Base-by-base conservation (phyloP, 192 early-diverging fungal genomes). In the Phycomyces blakesleeanus region DNA sequence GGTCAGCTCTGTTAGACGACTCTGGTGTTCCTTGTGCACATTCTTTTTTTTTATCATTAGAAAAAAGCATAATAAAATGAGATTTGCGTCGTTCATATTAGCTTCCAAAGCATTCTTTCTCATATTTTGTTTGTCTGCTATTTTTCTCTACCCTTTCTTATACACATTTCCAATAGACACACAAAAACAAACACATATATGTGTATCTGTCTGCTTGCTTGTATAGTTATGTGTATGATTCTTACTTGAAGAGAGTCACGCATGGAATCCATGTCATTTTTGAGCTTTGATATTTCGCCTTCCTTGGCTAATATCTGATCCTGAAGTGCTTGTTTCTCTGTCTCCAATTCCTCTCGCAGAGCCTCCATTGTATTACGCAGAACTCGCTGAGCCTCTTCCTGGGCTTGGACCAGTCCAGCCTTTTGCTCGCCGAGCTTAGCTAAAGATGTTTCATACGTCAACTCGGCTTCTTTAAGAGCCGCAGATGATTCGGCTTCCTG, bases 1-100 rank as follows among this genome's bases (percentile, higher is more conserved):
- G 3, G 54, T 57, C 25, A 63, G 21, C 38, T 41, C 29, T 7
- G 67, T 69, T 38, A 69, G 34, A 38, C 67, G 61, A 14, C 53
- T 50, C 22, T 69, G 67, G 47, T 69, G 67, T n/a, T 59, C 61
- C 55, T 69, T 69, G 55, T 69, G 67, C 55, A 63, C 61, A 18
- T 61, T 42, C 67, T 47, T n/a, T n/a, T n/a, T n/a, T n/a, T n/a
- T n/a, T n/a, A n/a, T n/a, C n/a, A n/a, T n/a, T n/a, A n/a, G n/a
- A n/a, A n/a, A n/a, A n/a, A n/a, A n/a, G n/a, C n/a, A 41, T 41
- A 41, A 41, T 6, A 41, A 41, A 41, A 41, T 14, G 14, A 41
- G 40, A 41, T 10, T 41, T 14, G 40, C 14, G 14, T 41, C 40
- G 14, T 10, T 10, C 40, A 41, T 41, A 10, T 14, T 14, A 6